Base-by-base conservation (phyloP, 192 early-diverging fungal genomes). In the Umbelopsis sp. region DNA sequence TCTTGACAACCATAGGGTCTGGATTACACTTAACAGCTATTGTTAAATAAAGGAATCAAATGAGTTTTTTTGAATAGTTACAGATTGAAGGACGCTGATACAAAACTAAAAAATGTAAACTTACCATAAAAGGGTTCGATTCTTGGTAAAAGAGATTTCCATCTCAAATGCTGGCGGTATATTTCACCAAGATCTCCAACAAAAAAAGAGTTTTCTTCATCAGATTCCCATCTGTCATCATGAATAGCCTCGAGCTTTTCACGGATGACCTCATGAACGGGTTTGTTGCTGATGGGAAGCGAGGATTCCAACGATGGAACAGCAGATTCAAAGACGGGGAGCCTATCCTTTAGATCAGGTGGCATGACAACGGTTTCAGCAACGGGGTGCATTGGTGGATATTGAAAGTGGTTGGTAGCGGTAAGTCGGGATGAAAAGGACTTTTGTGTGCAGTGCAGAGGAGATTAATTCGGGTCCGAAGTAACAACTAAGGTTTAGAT, bases 1-100 rank as follows among this genome's bases (percentile, higher is more conserved):
- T 87, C 74, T 90, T 89, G 68, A 97, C 71, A 45, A 99, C 88
- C 66, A 89, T 84, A 38, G 87, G 85, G 73, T 99, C 96, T 26
- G 97, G 95, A 84, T 97, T 97, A 78, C 96, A 98, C 82, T 99
- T 99, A 74, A 99, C 94, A 26, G 96, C 95, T 94, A 80, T 17
- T 22, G n/a, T 66, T n/a, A 17, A 68, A 51, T 36, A 71, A 54
- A 43, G 45, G 66, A 49, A 67, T 41, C 31, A 66, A 52, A 41
- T 56, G 21, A 24, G 31, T n/a, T n/a, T n/a, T n/a, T n/a, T n/a
- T n/a, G n/a, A n/a, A n/a, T n/a, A n/a, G n/a, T n/a, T n/a, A n/a
- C n/a, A n/a, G n/a, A 41, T 6, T 41, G 4, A 11, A 41, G 12
- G 38, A 41, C 0, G 38, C 12, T 11, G 5, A 5, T 41, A 11